These are phyloP conservation scores for Saturnispora halmiae DNA, from an alignment of 805 yeast species.

Conservation along the genomic window DNA sequence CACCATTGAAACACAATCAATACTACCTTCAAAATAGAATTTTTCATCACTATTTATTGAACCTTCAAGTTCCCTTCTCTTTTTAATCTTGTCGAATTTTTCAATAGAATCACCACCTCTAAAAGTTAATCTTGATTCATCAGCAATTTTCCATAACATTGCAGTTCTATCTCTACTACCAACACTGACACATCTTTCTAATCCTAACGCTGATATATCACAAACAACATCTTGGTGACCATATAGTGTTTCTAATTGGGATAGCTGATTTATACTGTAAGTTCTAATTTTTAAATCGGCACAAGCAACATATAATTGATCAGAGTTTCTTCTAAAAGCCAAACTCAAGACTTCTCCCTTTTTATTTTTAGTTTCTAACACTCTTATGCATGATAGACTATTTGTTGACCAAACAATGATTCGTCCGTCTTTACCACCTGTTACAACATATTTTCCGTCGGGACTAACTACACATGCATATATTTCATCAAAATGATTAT, in stretches of 20 bases:
- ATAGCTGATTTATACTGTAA: conserved; percentile 72
- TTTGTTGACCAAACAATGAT: conserved; percentile 83
- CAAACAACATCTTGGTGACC: conserved; percentile 91
- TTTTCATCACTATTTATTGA: conserved; percentile 17
- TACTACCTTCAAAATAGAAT: conserved; percentile 70
- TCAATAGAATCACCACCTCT: conserved; percentile 71
- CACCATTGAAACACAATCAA: conserved; percentile 82
- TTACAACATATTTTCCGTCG: conserved; percentile 80
- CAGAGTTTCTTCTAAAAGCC: conserved; percentile 69
- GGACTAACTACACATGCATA: conserved; percentile 74
- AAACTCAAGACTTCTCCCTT: conserved; percentile 66
- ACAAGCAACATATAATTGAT: conserved; percentile 85
- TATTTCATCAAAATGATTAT: conserved; percentile 73
- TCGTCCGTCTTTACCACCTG: conserved; percentile 82
- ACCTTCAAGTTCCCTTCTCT: conserved; percentile 28
- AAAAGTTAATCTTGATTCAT: conserved; percentile 87
- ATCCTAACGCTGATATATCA: conserved; percentile 70
- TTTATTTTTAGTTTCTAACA: conserved; percentile 63
- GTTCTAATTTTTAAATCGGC: conserved; percentile 88
- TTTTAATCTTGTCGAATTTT: conserved; percentile 27
- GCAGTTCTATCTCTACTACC: conserved; percentile 94
- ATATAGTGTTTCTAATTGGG: conserved; percentile 83
- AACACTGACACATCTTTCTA: conserved; percentile 91
- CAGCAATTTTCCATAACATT: conserved; percentile 93
- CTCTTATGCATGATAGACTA: conserved; percentile 64